These are phyloP conservation scores for Phytopythium vexans DNA, from an alignment of 352 stramenopile genomes.

Conservation along the genomic window DNA sequence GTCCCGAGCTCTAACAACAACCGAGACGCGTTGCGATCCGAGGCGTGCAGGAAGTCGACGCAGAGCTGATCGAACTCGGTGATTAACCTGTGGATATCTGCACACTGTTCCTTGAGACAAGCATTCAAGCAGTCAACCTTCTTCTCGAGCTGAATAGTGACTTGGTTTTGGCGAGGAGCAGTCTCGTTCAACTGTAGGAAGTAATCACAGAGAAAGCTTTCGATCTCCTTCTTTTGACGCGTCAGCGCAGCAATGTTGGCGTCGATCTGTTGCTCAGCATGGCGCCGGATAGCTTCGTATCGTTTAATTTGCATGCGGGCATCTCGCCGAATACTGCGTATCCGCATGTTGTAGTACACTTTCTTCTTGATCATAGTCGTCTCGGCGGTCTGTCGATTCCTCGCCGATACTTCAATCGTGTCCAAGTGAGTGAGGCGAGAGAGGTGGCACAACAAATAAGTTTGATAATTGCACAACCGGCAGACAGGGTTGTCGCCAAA, in stretches of 20 bases:
- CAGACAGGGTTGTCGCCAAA: constrained; percentile 91
- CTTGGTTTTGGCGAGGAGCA: constrained; percentile 13
- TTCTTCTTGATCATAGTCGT: constrained; percentile 93
- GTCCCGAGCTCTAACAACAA: constrained; percentile 89
- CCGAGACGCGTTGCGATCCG: constrained; percentile 73
- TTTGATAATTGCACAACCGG: constrained; percentile 91
- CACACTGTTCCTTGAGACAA: constrained; percentile 38
- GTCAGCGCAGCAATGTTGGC: constrained; percentile 35
- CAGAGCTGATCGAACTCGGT: constrained; percentile 59
- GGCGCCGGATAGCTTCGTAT: constrained; percentile 35
- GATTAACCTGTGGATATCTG: constrained; percentile 46
- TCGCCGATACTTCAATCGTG: constrained; percentile 65
- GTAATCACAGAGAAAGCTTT: constrained; percentile 29
- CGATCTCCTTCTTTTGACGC: constrained; percentile 67
- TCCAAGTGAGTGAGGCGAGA: constrained; percentile 61
- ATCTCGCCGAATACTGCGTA: constrained; percentile 87
- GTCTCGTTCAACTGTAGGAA: background rate
- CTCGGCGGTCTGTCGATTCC: constrained; percentile 87
- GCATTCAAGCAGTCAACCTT: constrained; percentile 41
- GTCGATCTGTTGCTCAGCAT: constrained; percentile 50
- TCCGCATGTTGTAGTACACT: constrained; percentile 96
- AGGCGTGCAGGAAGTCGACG: constrained; percentile 13
- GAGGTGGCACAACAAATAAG: constrained; percentile 89
- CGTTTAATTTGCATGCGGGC: constrained; percentile 52
- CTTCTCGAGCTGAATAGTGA: constrained; percentile 19